These are phyloP conservation scores for Saccharomyces paradoxus DNA, from an alignment of 805 yeast genomes.

Conservation along the genomic window DNA sequence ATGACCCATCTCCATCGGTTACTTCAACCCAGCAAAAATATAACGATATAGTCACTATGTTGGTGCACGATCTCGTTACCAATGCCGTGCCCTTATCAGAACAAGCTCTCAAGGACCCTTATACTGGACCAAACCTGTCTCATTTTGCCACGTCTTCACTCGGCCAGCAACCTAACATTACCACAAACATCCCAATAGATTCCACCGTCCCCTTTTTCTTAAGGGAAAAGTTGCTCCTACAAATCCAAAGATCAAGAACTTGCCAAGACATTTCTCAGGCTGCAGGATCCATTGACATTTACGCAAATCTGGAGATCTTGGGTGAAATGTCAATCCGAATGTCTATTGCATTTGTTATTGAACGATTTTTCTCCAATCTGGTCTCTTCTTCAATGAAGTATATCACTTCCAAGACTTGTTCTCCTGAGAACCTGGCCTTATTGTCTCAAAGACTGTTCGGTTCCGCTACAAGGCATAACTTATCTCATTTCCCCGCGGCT, in stretches of 20 bases:
- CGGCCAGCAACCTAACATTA: slow-evolving; percentile 13
- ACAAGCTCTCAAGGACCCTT: slow-evolving; percentile 16
- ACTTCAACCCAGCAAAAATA: slow-evolving; percentile 15
- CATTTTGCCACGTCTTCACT: slow-evolving; percentile 26
- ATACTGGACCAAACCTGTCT: slow-evolving; percentile 16
- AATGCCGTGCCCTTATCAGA: slow-evolving; percentile 17
- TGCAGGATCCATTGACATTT: slow-evolving; percentile 20
- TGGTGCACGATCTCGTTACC: slow-evolving; percentile 21
- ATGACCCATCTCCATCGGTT: not conserved
- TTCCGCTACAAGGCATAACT: slow-evolving; percentile 26
- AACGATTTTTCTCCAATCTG: slow-evolving; percentile 49
- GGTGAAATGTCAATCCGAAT: slow-evolving; percentile 52
- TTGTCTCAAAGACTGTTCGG: slow-evolving; percentile 24
- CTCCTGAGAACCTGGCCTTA: slow-evolving; percentile 29
- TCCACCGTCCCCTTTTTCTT: slow-evolving; percentile 15
- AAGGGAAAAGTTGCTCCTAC: slow-evolving; percentile 35
- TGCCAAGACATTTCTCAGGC: slow-evolving; percentile 41
- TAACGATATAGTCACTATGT: slow-evolving; percentile 20
- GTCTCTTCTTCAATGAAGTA: slow-evolving; percentile 49
- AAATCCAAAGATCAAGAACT: slow-evolving; percentile 55
- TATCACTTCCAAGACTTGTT: slow-evolving; percentile 38
- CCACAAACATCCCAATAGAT: not conserved
- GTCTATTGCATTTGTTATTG: slow-evolving; percentile 54
- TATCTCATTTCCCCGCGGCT: slow-evolving; percentile 35
- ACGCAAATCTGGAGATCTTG: slow-evolving; percentile 43